Percentiles rank a stretch among this genome's conserved stretches.
These are phyloP conservation scores for Saxophila tyrrhenica DNA, from an alignment of 495 filamentous ascomycete genomes.

Conservation along the genomic window DNA sequence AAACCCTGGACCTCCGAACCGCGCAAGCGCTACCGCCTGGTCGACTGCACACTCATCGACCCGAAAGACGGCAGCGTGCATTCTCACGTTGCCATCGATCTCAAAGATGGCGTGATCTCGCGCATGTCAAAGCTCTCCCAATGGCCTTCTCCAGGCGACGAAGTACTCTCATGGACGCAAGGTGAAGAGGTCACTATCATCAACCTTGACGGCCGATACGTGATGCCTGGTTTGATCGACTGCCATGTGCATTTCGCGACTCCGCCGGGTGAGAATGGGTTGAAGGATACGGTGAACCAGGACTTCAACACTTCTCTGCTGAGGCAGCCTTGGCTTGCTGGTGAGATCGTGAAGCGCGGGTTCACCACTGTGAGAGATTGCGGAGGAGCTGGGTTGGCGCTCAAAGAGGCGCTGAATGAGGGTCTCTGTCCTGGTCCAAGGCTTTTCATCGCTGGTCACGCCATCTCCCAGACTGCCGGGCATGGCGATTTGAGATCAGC, in stretches of 20 bases:
- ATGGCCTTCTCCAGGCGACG: slow-evolving; percentile 9
- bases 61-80: slow-evolving; percentile 15
- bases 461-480: slow-evolving; percentile 42
- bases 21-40: slow-evolving; percentile 15
- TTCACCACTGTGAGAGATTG: slow-evolving; percentile 45
- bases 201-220: slow-evolving; percentile 31
- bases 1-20: slow-evolving; percentile 17
- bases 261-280: slow-evolving; percentile 30
- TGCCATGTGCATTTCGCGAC: slow-evolving; percentile 45
- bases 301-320: slow-evolving; percentile 17
- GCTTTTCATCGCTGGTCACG: slow-evolving; percentile 31
- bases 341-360: slow-evolving; percentile 40
- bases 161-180: slow-evolving; percentile 12
- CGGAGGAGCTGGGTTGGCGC: slow-evolving; percentile 38
- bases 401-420: slow-evolving; percentile 43
- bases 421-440: slow-evolving; percentile 37
- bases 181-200: slow-evolving; percentile 9
- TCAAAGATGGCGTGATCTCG: slow-evolving; percentile 11
- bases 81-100: slow-evolving; percentile 14
- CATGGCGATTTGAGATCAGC: slow-evolving; percentile 39
- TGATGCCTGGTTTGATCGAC: slow-evolving; percentile 49
- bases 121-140: slow-evolving; percentile 13
- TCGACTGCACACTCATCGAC: slow-evolving; percentile 16
- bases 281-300: slow-evolving; percentile 14
- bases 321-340: slow-evolving; percentile 36